phyloP scores from a whole-genome alignment of 2,329 filamentous ascomycete species.

The Fusarium protoensiforme region DNA sequence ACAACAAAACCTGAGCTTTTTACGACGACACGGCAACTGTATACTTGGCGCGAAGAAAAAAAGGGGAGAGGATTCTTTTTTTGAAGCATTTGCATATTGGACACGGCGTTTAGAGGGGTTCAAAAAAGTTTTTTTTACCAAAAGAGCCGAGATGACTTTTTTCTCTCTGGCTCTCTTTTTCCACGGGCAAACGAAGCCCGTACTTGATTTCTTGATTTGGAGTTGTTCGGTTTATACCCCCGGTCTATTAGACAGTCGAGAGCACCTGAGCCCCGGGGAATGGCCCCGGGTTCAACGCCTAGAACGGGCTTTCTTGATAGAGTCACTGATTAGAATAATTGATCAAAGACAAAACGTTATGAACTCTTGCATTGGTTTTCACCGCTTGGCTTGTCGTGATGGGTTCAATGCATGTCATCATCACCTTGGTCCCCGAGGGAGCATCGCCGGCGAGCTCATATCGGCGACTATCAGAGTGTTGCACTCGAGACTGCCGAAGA shows the following conservation, averaged over 20 bases:
- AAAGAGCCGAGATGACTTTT: conserved; percentile 9
- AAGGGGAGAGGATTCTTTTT: conserved; percentile 26
- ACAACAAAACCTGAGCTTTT: conserved; percentile 18
- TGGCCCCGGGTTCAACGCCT: conserved; percentile 36
- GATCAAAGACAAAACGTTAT: conserved; percentile 29
- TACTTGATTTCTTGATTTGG: conserved; percentile 29
- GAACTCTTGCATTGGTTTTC: neutral
- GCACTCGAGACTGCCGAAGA: neutral
- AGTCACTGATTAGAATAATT: conserved; percentile 38
- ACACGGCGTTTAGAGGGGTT: conserved; percentile 38
- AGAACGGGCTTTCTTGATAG: conserved; percentile 45
- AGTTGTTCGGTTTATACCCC: conserved; percentile 46
- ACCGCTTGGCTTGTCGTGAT: neutral
- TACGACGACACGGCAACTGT: conserved; percentile 39
- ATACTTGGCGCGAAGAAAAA: conserved; percentile 37
- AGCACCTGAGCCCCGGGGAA: conserved; percentile 34
- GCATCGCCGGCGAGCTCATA: neutral
- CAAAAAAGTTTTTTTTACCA: conserved; percentile 31
- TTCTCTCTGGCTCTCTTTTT: conserved; percentile 1
- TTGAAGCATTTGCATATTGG: conserved; percentile 41
- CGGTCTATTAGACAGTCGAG: conserved; percentile 46
- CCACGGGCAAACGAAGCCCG: neutral
- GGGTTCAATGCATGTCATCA: neutral
- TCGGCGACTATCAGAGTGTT: neutral
- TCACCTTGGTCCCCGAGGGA: neutral